Base-by-base conservation (phyloP, 768 basidiomycete genomes). In the Artomyces pyxidatus region DNA sequence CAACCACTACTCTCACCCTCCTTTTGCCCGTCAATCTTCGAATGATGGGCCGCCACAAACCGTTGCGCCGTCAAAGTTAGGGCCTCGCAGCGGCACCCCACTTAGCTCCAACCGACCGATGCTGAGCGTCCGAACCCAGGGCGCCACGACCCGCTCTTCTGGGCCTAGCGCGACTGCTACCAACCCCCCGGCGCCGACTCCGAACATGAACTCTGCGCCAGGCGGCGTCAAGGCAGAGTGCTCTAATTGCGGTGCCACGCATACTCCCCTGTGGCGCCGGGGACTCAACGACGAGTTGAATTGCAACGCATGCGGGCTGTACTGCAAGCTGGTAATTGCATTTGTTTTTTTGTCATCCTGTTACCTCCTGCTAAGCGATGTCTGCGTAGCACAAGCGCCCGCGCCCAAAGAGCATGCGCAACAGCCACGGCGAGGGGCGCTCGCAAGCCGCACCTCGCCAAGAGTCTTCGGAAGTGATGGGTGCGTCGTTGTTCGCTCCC, bases 231-330 rank as follows among this genome's bases (percentile, higher is more conserved):
- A 90, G 68, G 85, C 86, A 6, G 89, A 90, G 58, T 91, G 89
- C 60, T 83, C 83, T 6, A 91, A 90, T 64, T 91, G 88, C 58
- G 89, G 88, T 19, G 88, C 88, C 4, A 91, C 88, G 0, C 88
- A 89, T 54, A 91, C 89, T 0, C 88, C 89, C 6, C 75, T 92
- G 23, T 92, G 89, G 88, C 73, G 89, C 16, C 75, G 88, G 2
- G 89, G 88, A 0, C 65, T 92, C 57, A 91, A 90, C 53, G 89
- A 92, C 55, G 88, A 92, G 67, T 64, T 92, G 49, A 92, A 92
- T 58, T 91, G 89, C 61, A 91, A 92, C 57, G 88, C 88, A 0
- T 91, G 88, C 54, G 89, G 88, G 4, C 67, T 91, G 37, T 92
- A 92, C 61, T 92, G 87, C 64, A 91, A 91, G 61, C 62, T 88